Evolutionary conservation across 495 filamentous ascomycete genomes (phyloP).

Genomic region (Daldinia decipiens): DNA sequence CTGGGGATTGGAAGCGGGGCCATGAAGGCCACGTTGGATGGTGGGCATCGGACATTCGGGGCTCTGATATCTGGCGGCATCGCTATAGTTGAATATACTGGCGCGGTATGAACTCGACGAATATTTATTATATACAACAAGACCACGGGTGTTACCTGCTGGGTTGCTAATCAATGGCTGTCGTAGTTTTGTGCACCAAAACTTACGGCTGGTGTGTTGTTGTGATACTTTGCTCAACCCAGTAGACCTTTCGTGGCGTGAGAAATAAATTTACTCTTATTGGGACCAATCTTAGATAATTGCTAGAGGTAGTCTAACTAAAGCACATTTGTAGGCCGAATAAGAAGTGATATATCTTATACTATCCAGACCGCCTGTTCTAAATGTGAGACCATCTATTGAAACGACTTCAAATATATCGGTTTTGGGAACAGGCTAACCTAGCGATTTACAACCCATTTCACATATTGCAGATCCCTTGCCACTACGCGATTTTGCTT

Average conservation of each 20-base stretch:
- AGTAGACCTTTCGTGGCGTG: neutral
- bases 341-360: neutral
- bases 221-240: neutral
- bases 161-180: conserved; percentile 5
- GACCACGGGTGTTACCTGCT: neutral
- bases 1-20: conserved; percentile 6
- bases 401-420: neutral
- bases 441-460: neutral
- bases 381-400: neutral
- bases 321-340: neutral
- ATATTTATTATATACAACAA: conserved; percentile 9
- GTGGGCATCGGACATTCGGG: conserved; percentile 7
- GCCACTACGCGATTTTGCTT: too few species aligned
- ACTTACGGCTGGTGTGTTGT: neutral
- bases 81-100: conserved; percentile 26
- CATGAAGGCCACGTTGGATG: conserved; percentile 2
- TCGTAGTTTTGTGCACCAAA: neutral
- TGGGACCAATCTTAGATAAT: neutral
- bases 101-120: conserved; percentile 31
- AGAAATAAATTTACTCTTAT: neutral
- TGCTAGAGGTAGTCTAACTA: neutral
- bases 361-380: neutral
- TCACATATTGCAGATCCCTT: neutral
- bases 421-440: neutral
- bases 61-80: conserved; percentile 1